Percentiles rank a stretch among this genome's conserved stretches.
phyloP scores from a whole-genome alignment of 2,329 filamentous ascomycete species.

The Calonectria montana region DNA sequence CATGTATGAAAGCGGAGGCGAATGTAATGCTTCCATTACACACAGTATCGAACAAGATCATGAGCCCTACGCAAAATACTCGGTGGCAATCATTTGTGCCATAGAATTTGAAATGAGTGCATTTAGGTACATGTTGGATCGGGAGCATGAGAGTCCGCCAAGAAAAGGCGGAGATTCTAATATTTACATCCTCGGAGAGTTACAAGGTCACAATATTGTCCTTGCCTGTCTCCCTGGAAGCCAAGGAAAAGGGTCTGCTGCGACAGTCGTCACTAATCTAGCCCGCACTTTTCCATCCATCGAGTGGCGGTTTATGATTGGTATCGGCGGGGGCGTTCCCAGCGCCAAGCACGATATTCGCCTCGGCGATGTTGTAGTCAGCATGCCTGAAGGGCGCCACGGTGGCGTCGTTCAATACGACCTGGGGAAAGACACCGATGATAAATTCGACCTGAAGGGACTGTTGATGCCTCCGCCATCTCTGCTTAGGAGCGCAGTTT shows the following conservation, averaged over 20 bases:
- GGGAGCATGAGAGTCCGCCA: constrained; percentile 35
- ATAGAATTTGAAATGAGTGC: constrained; percentile 43
- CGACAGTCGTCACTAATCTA: constrained; percentile 38
- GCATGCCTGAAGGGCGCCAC: constrained; percentile 16
- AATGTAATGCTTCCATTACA: background rate
- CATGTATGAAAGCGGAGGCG: background rate
- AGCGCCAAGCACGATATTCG: constrained; percentile 44
- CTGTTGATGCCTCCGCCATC: constrained; percentile 29
- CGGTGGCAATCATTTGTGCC: constrained; percentile 40
- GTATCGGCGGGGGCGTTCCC: constrained; percentile 39
- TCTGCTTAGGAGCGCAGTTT: constrained; percentile 26
- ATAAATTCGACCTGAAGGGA: constrained; percentile 28
- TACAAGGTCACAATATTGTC: constrained; percentile 41
- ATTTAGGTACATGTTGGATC: constrained; percentile 43
- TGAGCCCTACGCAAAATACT: constrained; percentile 26
- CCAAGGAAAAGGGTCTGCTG: constrained; percentile 41
- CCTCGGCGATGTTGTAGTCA: constrained; percentile 37
- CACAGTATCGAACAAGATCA: background rate
- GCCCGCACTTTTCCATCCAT: constrained; percentile 39
- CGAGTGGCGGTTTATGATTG: constrained; percentile 39
- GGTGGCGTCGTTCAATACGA: constrained; percentile 39
- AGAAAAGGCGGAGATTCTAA: constrained; percentile 35
- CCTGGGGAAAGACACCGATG: constrained; percentile 28
- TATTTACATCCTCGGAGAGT: constrained; percentile 40
- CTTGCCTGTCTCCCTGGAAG: constrained; percentile 42